Percentiles rank a stretch among this genome's conserved stretches.
Conservation (phyloP, 306 rosid species). For the Rosa chinensis region DNA sequence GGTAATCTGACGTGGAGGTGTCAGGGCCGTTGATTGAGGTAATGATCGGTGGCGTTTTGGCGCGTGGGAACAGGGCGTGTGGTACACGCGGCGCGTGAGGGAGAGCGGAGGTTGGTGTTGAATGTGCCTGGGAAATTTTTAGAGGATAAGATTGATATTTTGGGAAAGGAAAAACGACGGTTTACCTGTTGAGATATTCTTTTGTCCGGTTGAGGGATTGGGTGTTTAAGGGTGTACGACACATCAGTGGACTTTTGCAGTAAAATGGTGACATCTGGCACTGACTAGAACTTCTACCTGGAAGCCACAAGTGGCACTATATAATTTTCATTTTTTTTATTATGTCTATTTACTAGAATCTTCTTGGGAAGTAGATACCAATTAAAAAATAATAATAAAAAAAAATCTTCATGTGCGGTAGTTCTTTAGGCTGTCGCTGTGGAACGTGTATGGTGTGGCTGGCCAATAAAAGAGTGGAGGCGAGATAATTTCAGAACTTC, state of each 20-base stretch:
- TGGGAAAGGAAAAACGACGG: background rate
- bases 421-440: too few species aligned
- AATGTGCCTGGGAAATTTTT: background rate
- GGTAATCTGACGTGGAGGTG: conserved; percentile 32
- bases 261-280: background rate
- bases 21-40: conserved; percentile 32
- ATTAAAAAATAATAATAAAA: too few species aligned
- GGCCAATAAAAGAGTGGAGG: too few species aligned
- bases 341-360: too few species aligned
- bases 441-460: too few species aligned
- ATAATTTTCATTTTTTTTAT: too few species aligned
- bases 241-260: background rate
- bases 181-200: background rate
- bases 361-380: too few species aligned
- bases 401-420: too few species aligned
- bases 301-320: background rate
- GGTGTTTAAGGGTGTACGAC: background rate
- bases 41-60: background rate
- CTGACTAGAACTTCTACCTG: background rate
- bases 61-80: background rate
- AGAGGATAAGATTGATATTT: conserved; percentile 1
- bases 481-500: too few species aligned
- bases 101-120: background rate
- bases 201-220: background rate
- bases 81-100: background rate